A percentile compares a stretch with the other conserved stretches of the same genome.
Evolutionary conservation across 495 filamentous ascomycete species (phyloP).

Genomic region (Penicillium turbatum): DNA sequence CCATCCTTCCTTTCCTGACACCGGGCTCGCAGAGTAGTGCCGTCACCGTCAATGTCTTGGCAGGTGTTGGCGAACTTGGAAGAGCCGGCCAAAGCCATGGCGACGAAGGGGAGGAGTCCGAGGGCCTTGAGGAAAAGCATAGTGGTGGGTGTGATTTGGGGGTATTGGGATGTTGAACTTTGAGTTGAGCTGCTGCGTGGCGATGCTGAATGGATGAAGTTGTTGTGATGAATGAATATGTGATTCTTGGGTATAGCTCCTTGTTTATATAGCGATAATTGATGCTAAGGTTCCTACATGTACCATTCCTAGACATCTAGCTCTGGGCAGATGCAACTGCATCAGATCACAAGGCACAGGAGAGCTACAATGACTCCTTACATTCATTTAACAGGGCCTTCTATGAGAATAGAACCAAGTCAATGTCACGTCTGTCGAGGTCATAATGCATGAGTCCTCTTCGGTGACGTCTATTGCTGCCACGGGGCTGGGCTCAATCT

Average conservation of each 20-base stretch:
- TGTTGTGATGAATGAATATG: neutral
- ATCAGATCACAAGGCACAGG: neutral
- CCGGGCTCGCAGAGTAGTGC: slow-evolving; percentile 12
- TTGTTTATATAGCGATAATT: neutral
- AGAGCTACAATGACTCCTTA: neutral
- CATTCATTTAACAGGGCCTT: neutral
- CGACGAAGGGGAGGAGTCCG: slow-evolving; percentile 15
- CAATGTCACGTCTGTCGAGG: neutral
- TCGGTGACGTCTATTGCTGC: neutral
- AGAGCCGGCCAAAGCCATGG: slow-evolving; percentile 9
- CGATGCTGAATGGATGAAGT: neutral
- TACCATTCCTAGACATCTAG: neutral
- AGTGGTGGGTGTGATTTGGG: neutral
- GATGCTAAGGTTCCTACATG: neutral
- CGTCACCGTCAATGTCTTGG: slow-evolving; percentile 12
- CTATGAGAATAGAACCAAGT: neutral
- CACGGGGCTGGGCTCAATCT: neutral
- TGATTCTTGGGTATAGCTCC: neutral
- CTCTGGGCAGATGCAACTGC: neutral
- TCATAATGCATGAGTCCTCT: slow-evolving; percentile 1
- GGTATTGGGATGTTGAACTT: neutral
- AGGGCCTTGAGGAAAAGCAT: slow-evolving; percentile 22
- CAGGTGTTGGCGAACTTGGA: slow-evolving; percentile 23
- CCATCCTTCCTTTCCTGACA: slow-evolving; percentile 17
- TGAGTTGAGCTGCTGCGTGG: no score